Conservation (phyloP, 2,329 filamentous ascomycete genomes). For the Acrocalymma vagum region DNA sequence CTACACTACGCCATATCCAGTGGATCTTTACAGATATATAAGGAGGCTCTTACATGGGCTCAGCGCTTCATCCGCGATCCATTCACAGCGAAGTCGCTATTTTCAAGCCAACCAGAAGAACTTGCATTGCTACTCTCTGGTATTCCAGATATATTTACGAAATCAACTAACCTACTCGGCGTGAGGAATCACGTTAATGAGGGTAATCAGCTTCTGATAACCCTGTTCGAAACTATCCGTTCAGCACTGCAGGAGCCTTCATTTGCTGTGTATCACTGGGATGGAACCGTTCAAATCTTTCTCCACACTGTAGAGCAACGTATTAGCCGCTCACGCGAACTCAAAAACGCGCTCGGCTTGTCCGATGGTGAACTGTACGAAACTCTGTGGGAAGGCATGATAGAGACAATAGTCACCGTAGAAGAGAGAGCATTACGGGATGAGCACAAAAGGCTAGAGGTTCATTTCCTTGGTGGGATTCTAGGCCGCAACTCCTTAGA, state of each 20-base stretch:
- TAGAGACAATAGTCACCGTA: slow-evolving; percentile 24
- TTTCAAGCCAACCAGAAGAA: slow-evolving; percentile 26
- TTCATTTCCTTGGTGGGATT: slow-evolving; percentile 18
- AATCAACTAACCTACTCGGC: neutral
- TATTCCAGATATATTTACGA: slow-evolving; percentile 7
- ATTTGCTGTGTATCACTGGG: slow-evolving; percentile 37
- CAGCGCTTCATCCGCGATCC: slow-evolving; percentile 49
- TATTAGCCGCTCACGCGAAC: slow-evolving; percentile 11
- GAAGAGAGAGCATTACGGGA: slow-evolving; percentile 28
- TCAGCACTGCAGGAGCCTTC: slow-evolving; percentile 42
- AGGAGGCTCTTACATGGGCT: slow-evolving; percentile 44
- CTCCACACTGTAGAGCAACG: slow-evolving; percentile 19
- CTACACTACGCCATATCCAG: slow-evolving; percentile 41
- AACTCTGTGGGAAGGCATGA: slow-evolving; percentile 29
- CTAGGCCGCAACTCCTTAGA: slow-evolving; percentile 1
- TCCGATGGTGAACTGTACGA: slow-evolving; percentile 24
- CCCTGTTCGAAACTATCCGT: slow-evolving; percentile 39
- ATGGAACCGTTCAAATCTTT: slow-evolving; percentile 30
- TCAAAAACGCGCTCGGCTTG: slow-evolving; percentile 16
- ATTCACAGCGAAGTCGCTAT: slow-evolving; percentile 33
- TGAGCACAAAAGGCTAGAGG: slow-evolving; percentile 20
- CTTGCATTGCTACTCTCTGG: slow-evolving; percentile 33
- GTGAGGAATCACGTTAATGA: slow-evolving; percentile 25
- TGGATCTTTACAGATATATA: slow-evolving; percentile 38
- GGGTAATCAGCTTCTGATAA: slow-evolving; percentile 37